phyloP scores from a whole-genome alignment of 371 early-diverging fungal species.

The Rhizopus arrhizus region DNA sequence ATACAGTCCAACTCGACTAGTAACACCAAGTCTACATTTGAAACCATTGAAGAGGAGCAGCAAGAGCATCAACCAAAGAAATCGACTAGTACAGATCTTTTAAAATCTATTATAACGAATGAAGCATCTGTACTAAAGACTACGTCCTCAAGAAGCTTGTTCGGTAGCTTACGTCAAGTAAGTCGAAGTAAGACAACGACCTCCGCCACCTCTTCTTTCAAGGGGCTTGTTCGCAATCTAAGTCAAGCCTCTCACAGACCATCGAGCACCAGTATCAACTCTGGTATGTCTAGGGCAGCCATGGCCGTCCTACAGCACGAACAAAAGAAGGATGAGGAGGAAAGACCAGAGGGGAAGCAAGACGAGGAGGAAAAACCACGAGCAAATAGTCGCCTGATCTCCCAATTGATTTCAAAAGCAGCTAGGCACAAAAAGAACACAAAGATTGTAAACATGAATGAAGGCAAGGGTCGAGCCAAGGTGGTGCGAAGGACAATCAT shows the following conservation, averaged over 20 bases:
- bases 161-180: constrained; percentile 31
- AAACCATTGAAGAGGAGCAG: constrained; percentile 1
- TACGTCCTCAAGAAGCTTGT: constrained; percentile 15
- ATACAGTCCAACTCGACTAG: background rate
- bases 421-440: constrained; percentile 9
- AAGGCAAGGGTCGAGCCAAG: constrained; percentile 22
- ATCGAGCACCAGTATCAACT: background rate
- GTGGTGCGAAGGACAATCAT: constrained; percentile 52
- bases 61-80: constrained; percentile 1
- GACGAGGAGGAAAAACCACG: background rate
- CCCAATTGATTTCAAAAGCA: constrained; percentile 24
- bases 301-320: constrained; percentile 34
- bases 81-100: constrained; percentile 17
- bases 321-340: constrained; percentile 3
- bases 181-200: constrained; percentile 20
- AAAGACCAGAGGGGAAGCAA: background rate
- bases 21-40: constrained; percentile 1
- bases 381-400: constrained; percentile 14
- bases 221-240: constrained; percentile 26
- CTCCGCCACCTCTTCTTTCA: background rate
- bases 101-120: background rate
- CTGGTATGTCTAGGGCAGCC: constrained; percentile 32
- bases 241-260: constrained; percentile 13
- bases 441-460: constrained; percentile 29
- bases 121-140: too few species aligned